Conservation (phyloP, 192 early-diverging fungal species). For the Backusella sp. region DNA sequence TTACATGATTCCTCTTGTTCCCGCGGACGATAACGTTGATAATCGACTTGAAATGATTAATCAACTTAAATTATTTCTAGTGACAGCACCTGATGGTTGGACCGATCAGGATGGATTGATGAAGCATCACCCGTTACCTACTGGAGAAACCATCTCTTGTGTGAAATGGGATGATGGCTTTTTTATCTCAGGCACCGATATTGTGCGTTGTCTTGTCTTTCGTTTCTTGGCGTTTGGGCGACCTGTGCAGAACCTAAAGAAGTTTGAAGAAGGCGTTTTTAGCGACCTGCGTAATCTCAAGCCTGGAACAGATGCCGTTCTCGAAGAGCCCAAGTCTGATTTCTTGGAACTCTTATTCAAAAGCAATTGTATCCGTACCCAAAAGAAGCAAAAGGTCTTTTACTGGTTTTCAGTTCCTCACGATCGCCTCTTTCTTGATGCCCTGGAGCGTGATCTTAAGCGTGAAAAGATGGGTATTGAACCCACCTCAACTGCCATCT, state of each 20-base stretch:
- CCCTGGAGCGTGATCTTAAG: conserved; percentile 94
- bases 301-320: conserved; percentile 85
- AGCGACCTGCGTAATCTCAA: conserved; percentile 94
- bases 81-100: conserved; percentile 65
- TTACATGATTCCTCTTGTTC: conserved; percentile 7
- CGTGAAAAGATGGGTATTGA: conserved; percentile 83
- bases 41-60: conserved; percentile 39
- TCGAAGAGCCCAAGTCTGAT: conserved; percentile 90
- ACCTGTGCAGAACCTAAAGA: conserved; percentile 86
- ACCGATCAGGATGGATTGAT: conserved; percentile 52
- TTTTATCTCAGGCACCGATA: conserved; percentile 96
- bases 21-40: conserved; percentile 18
- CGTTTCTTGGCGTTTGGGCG: conserved; percentile 89
- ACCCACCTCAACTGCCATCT: conserved; percentile 72
- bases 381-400: conserved; percentile 99
- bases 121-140: conserved; percentile 64
- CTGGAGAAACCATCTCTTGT: conserved; percentile 89
- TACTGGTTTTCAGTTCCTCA: conserved; percentile 96
- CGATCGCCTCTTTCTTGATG: conserved; percentile 93
- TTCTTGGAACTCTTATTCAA: conserved; percentile 94
- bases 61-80: conserved; percentile 54
- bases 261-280: conserved; percentile 99
- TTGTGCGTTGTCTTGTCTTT: conserved; percentile 88
- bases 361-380: conserved; percentile 93
- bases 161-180: conserved; percentile 88